Conservation (phyloP, 495 filamentous ascomycete species). For the Lepraria neglecta region DNA sequence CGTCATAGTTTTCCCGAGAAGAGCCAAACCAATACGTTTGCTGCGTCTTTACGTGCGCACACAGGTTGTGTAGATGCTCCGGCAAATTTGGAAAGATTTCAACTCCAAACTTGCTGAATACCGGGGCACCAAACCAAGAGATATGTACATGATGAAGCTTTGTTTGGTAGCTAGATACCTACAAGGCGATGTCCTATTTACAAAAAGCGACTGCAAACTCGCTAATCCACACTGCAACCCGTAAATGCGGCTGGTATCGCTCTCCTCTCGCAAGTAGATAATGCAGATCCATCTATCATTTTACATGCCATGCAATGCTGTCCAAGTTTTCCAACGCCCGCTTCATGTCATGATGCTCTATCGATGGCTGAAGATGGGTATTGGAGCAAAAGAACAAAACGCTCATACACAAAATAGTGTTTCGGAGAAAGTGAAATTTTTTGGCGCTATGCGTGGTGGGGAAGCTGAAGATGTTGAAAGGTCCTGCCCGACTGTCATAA, state of each 20-base stretch:
- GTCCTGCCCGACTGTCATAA: slow-evolving; percentile 1
- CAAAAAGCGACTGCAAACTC: slow-evolving; percentile 3
- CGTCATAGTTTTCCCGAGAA: too few relatives aligned
- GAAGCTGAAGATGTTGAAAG: background rate
- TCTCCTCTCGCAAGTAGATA: slow-evolving; percentile 9
- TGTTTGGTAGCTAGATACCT: background rate
- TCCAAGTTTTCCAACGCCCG: slow-evolving; percentile 18
- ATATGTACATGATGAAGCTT: slow-evolving; percentile 2
- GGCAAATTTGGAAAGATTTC: background rate
- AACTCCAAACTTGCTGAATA: too few relatives aligned
- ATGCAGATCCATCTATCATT: slow-evolving; percentile 17
- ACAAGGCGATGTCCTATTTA: slow-evolving; percentile 12
- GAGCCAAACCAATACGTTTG: too few relatives aligned
- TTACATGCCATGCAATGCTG: slow-evolving; percentile 19
- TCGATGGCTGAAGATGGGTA: slow-evolving; percentile 18
- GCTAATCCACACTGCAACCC: slow-evolving; percentile 11
- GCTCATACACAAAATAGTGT: slow-evolving; percentile 3
- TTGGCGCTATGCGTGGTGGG: slow-evolving; percentile 2
- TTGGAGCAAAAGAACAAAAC: slow-evolving; percentile 15
- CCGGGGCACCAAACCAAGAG: background rate
- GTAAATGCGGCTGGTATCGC: slow-evolving; percentile 18
- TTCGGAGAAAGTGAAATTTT: background rate
- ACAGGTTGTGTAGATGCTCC: background rate
- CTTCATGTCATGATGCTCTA: slow-evolving; percentile 21
- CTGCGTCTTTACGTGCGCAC: too few relatives aligned